Evolutionary conservation across 2,329 filamentous ascomycete genomes (phyloP).

Genomic region (Blastomyces gilchristii): DNA sequence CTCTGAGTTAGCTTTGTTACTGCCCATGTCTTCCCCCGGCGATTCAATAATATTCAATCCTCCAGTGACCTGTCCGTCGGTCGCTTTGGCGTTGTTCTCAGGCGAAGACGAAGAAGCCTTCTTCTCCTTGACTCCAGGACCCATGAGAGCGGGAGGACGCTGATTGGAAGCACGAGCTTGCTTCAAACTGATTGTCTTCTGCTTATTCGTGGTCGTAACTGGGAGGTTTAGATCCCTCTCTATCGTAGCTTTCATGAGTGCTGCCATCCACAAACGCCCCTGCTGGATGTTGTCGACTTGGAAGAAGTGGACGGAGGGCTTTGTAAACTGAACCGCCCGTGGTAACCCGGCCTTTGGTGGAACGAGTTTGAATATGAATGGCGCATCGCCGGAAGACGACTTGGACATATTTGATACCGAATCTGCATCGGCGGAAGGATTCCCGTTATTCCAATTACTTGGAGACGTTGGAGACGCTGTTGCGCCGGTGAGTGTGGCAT

Average conservation of each 20-base stretch:
- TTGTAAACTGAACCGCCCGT: constrained; percentile 91
- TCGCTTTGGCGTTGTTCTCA: not conserved
- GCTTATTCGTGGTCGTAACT: constrained; percentile 81
- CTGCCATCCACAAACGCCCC: constrained; percentile 94
- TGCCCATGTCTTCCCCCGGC: constrained; percentile 18
- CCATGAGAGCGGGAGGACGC: constrained; percentile 80
- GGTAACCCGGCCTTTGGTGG: constrained; percentile 80
- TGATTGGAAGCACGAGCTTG: constrained; percentile 84
- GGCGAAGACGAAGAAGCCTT: not conserved
- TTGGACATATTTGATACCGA: constrained; percentile 4
- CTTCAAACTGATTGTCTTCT: constrained; percentile 86
- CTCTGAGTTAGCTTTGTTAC: constrained; percentile 4
- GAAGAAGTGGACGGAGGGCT: constrained; percentile 95
- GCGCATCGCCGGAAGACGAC: constrained; percentile 37
- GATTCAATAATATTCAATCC: constrained; percentile 20
- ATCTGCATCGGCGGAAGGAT: constrained; percentile 22
- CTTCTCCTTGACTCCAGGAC: constrained; percentile 29
- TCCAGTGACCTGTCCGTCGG: constrained; percentile 28
- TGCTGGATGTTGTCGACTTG: constrained; percentile 83
- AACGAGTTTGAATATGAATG: constrained; percentile 97
- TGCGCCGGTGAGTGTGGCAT: constrained; percentile 86
- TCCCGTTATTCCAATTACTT: constrained; percentile 26
- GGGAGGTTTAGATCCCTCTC: constrained; percentile 71
- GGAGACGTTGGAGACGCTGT: constrained; percentile 55
- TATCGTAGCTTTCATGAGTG: constrained; percentile 97